These are phyloP conservation scores for Senecio squalidus DNA, from an alignment of 140 eudicot species.

Conservation along the genomic window DNA sequence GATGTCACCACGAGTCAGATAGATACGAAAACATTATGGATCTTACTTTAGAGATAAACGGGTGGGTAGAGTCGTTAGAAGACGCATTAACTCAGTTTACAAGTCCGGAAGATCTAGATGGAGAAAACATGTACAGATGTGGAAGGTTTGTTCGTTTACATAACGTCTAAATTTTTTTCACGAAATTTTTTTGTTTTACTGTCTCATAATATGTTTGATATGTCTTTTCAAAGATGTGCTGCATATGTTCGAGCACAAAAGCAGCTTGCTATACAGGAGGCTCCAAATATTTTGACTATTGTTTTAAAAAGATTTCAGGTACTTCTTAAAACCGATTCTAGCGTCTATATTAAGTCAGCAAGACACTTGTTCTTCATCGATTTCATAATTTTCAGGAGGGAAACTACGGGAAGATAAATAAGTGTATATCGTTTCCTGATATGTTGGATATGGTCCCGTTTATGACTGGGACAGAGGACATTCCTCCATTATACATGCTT, in stretches of 20 bases:
- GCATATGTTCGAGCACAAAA: conserved; percentile 76
- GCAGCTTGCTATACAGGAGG: conserved; percentile 80
- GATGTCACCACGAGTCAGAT: conserved; percentile 78
- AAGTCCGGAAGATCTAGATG: conserved; percentile 78
- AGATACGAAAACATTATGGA: conserved; percentile 82
- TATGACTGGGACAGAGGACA: conserved; percentile 74
- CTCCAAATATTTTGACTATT: conserved; percentile 80
- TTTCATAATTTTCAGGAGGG: conserved; percentile 62
- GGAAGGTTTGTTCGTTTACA: conserved; percentile 48
- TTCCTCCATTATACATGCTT: conserved; percentile 83
- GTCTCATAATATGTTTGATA: conserved; percentile 2
- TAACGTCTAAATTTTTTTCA: not conserved
- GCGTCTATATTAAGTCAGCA: too few species aligned
- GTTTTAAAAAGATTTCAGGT: conserved; percentile 94
- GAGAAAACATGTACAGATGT: conserved; percentile 90
- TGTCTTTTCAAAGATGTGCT: conserved; percentile 64
- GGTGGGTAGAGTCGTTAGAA: conserved; percentile 77
- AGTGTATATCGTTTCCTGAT: conserved; percentile 67
- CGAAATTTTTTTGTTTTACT: not conserved
- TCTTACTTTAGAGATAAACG: conserved; percentile 72
- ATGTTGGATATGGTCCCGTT: conserved; percentile 81
- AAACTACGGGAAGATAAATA: conserved; percentile 73
- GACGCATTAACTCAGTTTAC: conserved; percentile 86
- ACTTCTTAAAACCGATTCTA: too few species aligned
- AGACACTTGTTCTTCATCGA: too few species aligned